Evolutionary conservation across 2,329 filamentous ascomycete genomes (phyloP), one percentile per base, ranked within the genome.

Genomic region (Leptographium wingfieldii): DNA sequence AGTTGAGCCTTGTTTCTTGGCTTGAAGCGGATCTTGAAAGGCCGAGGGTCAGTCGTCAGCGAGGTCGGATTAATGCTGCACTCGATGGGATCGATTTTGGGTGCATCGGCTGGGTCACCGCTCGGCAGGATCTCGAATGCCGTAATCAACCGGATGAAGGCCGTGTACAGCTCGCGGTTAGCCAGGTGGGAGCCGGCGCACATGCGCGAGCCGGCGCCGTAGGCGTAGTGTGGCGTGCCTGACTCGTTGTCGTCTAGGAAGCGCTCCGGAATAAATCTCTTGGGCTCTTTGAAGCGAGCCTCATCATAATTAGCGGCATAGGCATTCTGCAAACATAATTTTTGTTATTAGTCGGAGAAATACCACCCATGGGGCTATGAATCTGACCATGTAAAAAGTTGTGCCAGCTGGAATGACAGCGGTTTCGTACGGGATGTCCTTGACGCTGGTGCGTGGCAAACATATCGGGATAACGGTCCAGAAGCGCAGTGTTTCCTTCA

Each of bases 401-500:
- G 86, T 91, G 0, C 87, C 87, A 0, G 87, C 80, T 0, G 89
- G 89, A 46, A 94, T 88, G 1, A 78, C 74, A 0, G 82, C 75
- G 19, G 81, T 81, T 25, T 86, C 76, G 72, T 84, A 92, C 2
- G 79, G 75, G 60, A 92, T 88, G 63, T 88, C 84, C 65, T 85
- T 87, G 68, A 88, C 86, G 63, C 78, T 86, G 10, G 81, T 82
- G 3, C 89, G 77, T 0, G 88, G 89, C 0, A 94, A 77, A 66
- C 84, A 90, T 65, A 94, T 86, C 1, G 88, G 88, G 63, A 92
- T 88, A 25, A 92, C 88, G 3, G 84, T 87, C 80, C 84, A 92
- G 76, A 83, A 92, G 31, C 89, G 81, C 0, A 92, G 76, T 0
- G 85, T 83, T 68, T 94, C 89, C 67, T 91, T 91, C 61, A 88